Evolutionary conservation across 1,284 basidiomycete genomes (phyloP), one percentile per base, ranked within the genome.

Genomic region (Rhodotorula sp.): DNA sequence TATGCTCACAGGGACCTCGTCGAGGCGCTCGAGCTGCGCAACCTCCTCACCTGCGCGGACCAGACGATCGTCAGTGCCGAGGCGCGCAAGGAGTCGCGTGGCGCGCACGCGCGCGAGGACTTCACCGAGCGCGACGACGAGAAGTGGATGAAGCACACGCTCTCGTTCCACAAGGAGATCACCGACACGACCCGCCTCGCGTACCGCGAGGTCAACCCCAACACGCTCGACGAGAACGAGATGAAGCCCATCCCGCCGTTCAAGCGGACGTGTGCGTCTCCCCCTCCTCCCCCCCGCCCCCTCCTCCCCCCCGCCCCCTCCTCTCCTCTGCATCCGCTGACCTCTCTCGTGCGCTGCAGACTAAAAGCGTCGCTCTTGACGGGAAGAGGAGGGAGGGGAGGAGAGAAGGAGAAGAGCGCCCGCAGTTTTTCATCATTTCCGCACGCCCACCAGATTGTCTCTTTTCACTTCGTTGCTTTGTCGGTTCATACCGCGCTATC

Each of bases 61-160:
- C 96, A 99, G 84, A 99, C 97, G 57, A 94, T 99, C 81, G 90
- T 90, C 55, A 90, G 92, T 66, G 97, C 97, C 64, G 93, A 94
- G 71, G 94, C 94, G 66, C 91, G 97, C 78, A 92, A 97, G 84
- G 97, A 99, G 82, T 95, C 92, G 53, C 91, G 96, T 82, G 96
- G 96, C 80, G 96, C 96, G 48, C 97, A 99, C 81, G 96, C 97
- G 58, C 91, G 96, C 78, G 94, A 97, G 83, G 97, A 99, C 83
- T 97, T 83, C 85, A 89, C 93, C 3, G 85, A 86, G 51, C 82
- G 84, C 72, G 91, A 95, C 78, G 94, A 97, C 78, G 86, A 88
- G 61, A 86, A 88, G 54, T 77, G 75, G 73, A 75, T 75, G 73
- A 75, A 73, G 68, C 75, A 77, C 71, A 73, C 74, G n/a, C 86